These are phyloP conservation scores for Lunasporangiospora selenospora DNA, from an alignment of 192 early-diverging fungal species.

Conservation along the genomic window DNA sequence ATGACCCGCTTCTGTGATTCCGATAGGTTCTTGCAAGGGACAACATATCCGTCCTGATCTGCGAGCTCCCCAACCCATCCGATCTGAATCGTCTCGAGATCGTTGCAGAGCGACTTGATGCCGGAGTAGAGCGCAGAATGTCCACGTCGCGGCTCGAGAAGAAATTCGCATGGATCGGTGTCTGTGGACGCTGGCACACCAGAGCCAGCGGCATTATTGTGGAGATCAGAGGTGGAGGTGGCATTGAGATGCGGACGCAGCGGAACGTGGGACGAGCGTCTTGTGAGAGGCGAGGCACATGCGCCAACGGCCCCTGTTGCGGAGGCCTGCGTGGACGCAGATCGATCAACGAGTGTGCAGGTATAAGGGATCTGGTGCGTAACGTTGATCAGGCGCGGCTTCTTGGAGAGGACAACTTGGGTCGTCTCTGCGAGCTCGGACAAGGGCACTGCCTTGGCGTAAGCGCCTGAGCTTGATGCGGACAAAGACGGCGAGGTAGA, in stretches of 20 bases:
- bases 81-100: conserved; percentile 70
- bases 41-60: conserved; percentile 53
- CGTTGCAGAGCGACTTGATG: conserved; percentile 68
- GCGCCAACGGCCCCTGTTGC: background rate
- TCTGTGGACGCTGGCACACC: background rate
- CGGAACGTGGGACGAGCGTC: conserved; percentile 4
- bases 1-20: conserved; percentile 61
- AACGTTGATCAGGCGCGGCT: conserved; percentile 55
- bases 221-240: no score
- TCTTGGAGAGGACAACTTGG: conserved; percentile 33
- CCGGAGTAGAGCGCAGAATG: conserved; percentile 94
- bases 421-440: conserved; percentile 35
- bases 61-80: conserved; percentile 74
- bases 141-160: conserved; percentile 65
- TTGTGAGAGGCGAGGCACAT: background rate
- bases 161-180: conserved; percentile 40
- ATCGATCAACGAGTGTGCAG: conserved; percentile 24
- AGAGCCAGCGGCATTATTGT: background rate
- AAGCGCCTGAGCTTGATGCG: background rate
- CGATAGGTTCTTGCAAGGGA: conserved; percentile 47
- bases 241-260: background rate
- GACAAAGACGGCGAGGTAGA: background rate
- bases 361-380: conserved; percentile 63
- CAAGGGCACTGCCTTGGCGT: conserved; percentile 15
- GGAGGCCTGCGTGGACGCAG: background rate